Evolutionary conservation across 106 monocot species (phyloP).

Genomic region (Dendrobium huoshanense): DNA sequence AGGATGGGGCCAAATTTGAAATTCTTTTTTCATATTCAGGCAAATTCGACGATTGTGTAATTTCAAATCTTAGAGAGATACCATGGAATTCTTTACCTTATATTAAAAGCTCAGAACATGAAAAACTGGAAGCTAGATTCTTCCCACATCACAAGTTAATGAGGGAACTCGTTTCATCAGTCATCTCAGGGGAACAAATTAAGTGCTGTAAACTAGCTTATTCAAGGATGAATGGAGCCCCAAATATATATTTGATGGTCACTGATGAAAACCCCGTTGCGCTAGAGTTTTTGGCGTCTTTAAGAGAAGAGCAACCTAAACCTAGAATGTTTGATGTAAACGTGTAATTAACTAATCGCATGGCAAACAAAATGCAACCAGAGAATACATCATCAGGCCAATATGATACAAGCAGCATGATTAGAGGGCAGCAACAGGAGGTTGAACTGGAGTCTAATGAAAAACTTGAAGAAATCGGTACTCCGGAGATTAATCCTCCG

Average conservation of each 20-base stretch:
- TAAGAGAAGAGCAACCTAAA: constrained; percentile 24
- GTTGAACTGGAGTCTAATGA: constrained; percentile 36
- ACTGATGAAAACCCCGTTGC: constrained; percentile 70
- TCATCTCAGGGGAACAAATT: constrained; percentile 4
- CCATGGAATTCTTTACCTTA: constrained; percentile 2
- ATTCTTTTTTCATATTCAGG: constrained; percentile 4
- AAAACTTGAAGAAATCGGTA: constrained; percentile 67
- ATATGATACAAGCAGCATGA: constrained; percentile 15
- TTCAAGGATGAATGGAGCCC: constrained; percentile 2
- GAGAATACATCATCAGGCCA: constrained; percentile 13
- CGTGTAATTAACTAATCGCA: not conserved
- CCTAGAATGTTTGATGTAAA: not conserved
- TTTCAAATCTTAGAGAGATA: not conserved
- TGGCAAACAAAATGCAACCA: constrained; percentile 15
- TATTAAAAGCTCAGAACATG: constrained; percentile 36
- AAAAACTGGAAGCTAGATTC: constrained; percentile 83
- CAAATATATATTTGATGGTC: constrained; percentile 10
- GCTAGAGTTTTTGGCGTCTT: constrained; percentile 68
- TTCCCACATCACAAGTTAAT: constrained; percentile 81
- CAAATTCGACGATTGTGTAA: constrained; percentile 11
- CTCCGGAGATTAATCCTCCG: constrained; percentile 46
- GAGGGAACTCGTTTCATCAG: constrained; percentile 16
- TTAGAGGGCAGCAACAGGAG: constrained; percentile 11
- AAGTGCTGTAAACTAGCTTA: not conserved
- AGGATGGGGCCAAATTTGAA: constrained; percentile 31